Percentiles rank a stretch among this genome's conserved stretches.
phyloP scores from a whole-genome alignment of 129 eudicot species.

The Lactuca sativa region DNA sequence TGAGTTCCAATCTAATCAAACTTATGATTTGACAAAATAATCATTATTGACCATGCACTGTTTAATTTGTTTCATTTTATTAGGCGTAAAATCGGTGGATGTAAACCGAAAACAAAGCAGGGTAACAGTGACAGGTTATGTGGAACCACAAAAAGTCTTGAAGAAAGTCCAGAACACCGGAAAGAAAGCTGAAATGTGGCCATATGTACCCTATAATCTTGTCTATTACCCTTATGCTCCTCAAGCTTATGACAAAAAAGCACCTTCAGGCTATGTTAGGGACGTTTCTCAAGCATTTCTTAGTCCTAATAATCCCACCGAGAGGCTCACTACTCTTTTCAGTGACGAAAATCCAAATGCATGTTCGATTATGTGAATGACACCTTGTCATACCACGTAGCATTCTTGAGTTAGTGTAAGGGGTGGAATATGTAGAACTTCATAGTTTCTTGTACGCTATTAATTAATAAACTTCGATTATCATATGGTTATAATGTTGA shows the following conservation, averaged over 20 bases:
- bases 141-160: conserved; percentile 63
- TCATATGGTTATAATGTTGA: too few species aligned
- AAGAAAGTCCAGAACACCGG: conserved; percentile 58
- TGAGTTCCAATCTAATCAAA: conserved; percentile 2
- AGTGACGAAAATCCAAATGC: conserved; percentile 82
- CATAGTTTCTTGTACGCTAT: not conserved
- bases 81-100: conserved; percentile 64
- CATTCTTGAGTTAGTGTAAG: not conserved
- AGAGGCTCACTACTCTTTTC: conserved; percentile 40
- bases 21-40: not conserved
- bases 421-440: conserved; percentile 1
- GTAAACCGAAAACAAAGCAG: conserved; percentile 56
- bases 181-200: conserved; percentile 84
- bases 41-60: not conserved
- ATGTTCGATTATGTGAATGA: conserved; percentile 60
- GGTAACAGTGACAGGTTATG: conserved; percentile 62
- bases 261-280: conserved; percentile 67
- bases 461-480: too few species aligned
- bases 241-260: conserved; percentile 74
- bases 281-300: conserved; percentile 49
- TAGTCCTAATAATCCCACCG: conserved; percentile 35
- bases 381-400: not conserved
- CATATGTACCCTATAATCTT: conserved; percentile 63
- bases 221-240: conserved; percentile 55
- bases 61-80: conserved; percentile 5